phyloP scores from a whole-genome alignment of 441 rosid genomes.

The Eruca vesicaria region DNA sequence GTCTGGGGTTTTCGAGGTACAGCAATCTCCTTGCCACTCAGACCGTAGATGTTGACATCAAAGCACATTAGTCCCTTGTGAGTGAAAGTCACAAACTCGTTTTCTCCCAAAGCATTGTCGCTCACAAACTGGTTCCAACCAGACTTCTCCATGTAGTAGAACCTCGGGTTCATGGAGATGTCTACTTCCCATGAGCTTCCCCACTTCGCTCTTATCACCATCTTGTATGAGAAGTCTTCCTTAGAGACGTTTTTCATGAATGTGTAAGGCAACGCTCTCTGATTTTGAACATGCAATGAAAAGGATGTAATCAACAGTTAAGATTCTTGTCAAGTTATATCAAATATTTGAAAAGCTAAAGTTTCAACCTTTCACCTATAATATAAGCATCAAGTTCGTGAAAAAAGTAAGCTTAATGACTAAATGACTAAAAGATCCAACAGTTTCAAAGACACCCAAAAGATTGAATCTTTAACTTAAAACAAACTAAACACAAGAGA shows the following conservation, averaged over 20 bases:
- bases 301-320: background rate
- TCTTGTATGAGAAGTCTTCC: background rate
- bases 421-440: background rate
- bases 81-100: conserved; percentile 25
- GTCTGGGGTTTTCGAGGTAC: background rate
- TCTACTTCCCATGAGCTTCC: background rate
- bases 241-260: background rate
- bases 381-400: too few relatives aligned
- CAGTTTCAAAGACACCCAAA: background rate
- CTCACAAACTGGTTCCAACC: conserved; percentile 16
- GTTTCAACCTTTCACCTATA: background rate
- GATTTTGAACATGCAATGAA: background rate
- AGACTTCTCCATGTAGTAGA: background rate
- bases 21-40: conserved; percentile 3
- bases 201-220: background rate
- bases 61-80: conserved; percentile 21
- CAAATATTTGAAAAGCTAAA: background rate
- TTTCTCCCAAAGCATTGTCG: conserved; percentile 22
- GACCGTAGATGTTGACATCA: conserved; percentile 14
- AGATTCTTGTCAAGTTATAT: background rate
- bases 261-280: background rate
- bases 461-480: background rate
- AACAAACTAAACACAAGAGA: background rate
- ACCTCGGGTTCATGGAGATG: background rate
- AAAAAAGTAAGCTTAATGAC: background rate